Evolutionary conservation across 2,329 filamentous ascomycete genomes (phyloP).

Genomic region (Xylariaceae sp.): DNA sequence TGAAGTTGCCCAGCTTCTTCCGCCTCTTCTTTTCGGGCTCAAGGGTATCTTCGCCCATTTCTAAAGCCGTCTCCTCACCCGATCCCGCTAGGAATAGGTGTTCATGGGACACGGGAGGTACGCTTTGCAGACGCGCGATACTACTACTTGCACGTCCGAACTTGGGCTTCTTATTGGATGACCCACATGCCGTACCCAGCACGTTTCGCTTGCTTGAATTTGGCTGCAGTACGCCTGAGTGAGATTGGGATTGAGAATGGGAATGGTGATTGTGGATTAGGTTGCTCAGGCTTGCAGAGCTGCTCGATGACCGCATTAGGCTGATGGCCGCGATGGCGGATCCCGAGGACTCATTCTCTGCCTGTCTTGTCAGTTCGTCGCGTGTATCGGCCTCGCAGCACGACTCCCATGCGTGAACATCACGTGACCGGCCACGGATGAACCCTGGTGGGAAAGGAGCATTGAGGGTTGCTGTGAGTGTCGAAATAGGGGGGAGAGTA

Average conservation of each 20-base stretch:
- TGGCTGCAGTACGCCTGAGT: conserved; percentile 50
- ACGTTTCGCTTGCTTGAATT: conserved; percentile 72
- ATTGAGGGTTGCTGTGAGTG: conserved; percentile 55
- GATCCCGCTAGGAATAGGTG: conserved; percentile 19
- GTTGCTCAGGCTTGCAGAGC: conserved; percentile 50
- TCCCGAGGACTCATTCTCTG: conserved; percentile 79
- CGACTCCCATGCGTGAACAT: conserved; percentile 90
- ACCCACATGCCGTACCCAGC: conserved; percentile 38
- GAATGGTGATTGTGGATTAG: conserved; percentile 43
- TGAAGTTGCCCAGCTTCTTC: conserved; percentile 52
- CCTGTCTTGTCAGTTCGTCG: conserved; percentile 80
- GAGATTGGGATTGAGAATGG: conserved; percentile 11
- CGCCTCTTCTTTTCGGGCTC: conserved; percentile 39
- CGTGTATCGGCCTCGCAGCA: conserved; percentile 82
- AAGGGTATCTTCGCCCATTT: conserved; percentile 19
- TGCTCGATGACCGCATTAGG: conserved; percentile 75
- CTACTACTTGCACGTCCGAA: conserved; percentile 68
- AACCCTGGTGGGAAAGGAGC: conserved; percentile 64
- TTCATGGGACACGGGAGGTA: conserved; percentile 29
- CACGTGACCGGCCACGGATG: conserved; percentile 77
- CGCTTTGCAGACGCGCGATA: conserved; percentile 64
- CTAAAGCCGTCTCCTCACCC: conserved; percentile 39
- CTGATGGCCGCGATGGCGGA: conserved; percentile 84
- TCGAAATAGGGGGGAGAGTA: conserved; percentile 63
- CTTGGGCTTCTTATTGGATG: conserved; percentile 65